A percentile compares a stretch with the other conserved stretches of the same genome.
Conservation (phyloP, 139 green algal species). For the Ulvella scutata region DNA sequence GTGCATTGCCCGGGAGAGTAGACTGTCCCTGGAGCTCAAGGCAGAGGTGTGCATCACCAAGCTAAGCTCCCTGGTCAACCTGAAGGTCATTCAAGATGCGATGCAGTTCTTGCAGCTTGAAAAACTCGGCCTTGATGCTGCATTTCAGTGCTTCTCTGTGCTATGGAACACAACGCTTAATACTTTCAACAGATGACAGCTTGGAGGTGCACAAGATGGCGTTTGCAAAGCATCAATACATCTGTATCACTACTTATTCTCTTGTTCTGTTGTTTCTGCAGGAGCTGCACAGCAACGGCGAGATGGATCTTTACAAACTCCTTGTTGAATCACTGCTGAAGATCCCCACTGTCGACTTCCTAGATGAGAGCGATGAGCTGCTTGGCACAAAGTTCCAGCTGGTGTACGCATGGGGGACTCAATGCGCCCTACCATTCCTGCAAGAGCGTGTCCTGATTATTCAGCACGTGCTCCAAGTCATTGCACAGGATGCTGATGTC, state of each 20-base stretch:
- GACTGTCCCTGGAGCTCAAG: constrained; percentile 35
- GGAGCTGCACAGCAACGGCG: constrained; percentile 26
- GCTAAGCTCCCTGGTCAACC: constrained; percentile 24
- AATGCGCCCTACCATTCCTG: constrained; percentile 3
- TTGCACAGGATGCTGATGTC: not conserved
- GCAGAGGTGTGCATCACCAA: constrained; percentile 11
- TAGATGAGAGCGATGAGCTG: constrained; percentile 50
- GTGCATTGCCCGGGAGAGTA: constrained; percentile 23
- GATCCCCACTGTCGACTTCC: constrained; percentile 32
- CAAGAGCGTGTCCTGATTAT: constrained; percentile 7
- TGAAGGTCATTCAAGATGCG: constrained; percentile 41
- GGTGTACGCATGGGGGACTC: constrained; percentile 25
- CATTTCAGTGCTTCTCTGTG: not conserved
- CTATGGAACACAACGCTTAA: not conserved
- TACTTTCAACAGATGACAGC: not conserved
- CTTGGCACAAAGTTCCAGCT: constrained; percentile 27
- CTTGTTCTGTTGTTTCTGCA: constrained; percentile 20
- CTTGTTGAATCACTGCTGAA: too few species aligned
- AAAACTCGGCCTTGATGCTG: not conserved
- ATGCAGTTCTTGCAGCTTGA: constrained; percentile 23
- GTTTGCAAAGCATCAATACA: constrained; percentile 15
- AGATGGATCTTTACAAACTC: too few species aligned
- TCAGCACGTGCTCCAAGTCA: constrained; percentile 17
- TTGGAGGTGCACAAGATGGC: not conserved
- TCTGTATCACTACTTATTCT: too few species aligned